Conservation (phyloP, 2,329 filamentous ascomycete genomes). For the Fusarium papillatum region DNA sequence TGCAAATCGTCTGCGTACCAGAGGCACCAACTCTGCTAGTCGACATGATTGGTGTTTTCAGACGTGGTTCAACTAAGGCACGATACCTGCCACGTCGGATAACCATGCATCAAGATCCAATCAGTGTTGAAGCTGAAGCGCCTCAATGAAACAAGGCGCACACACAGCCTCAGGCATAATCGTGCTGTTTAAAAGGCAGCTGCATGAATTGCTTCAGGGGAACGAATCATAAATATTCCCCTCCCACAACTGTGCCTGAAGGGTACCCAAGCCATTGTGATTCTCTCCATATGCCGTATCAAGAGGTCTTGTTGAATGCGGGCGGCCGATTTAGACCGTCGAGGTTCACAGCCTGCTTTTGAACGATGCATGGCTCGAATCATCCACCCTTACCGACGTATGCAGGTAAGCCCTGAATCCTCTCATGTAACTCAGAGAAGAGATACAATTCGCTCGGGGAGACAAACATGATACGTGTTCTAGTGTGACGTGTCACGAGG, state of each 20-base stretch:
- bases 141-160: not conserved
- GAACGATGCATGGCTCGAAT: not conserved
- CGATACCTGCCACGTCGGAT: not conserved
- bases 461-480: slow-evolving; percentile 1
- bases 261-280: not conserved
- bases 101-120: not conserved
- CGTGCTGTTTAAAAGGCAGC: not conserved
- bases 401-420: not conserved
- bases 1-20: not conserved
- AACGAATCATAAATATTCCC: not conserved
- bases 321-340: not conserved
- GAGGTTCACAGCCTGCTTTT: not conserved
- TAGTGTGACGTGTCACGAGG: not conserved
- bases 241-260: not conserved
- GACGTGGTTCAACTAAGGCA: not conserved
- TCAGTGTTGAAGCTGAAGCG: not conserved
- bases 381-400: not conserved
- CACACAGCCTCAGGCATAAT: not conserved
- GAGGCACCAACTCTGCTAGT: not conserved
- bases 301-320: not conserved
- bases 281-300: not conserved
- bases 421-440: not conserved
- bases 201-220: not conserved
- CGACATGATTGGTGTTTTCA: not conserved
- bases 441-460: not conserved